phyloP scores from a whole-genome alignment of 2,329 filamentous ascomycete genomes.

The Penicillium sclerotiorum region DNA sequence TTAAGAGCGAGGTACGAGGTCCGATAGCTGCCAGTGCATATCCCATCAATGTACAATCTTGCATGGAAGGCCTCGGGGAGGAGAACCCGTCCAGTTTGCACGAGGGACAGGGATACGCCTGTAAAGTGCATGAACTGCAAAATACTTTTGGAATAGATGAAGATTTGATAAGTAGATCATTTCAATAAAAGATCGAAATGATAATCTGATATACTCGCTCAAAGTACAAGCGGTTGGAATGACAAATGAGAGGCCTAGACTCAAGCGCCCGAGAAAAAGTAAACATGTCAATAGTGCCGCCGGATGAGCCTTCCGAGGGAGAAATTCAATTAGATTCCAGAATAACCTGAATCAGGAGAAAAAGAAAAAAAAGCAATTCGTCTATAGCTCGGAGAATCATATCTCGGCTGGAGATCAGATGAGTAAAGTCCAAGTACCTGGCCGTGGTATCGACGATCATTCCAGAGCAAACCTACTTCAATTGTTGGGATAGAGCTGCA shows the following conservation, averaged over 20 bases:
- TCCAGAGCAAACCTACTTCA: too few species aligned
- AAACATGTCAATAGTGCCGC: constrained; percentile 5
- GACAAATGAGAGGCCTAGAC: constrained; percentile 5
- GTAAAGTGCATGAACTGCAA: too few species aligned
- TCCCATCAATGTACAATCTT: not conserved
- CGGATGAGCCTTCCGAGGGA: not conserved
- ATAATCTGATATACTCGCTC: not conserved
- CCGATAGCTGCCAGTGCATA: not conserved
- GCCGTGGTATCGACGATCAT: too few species aligned
- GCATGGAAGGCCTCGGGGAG: not conserved
- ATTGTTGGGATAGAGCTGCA: too few species aligned
- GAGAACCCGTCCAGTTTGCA: not conserved
- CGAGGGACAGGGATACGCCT: not conserved
- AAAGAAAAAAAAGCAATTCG: not conserved
- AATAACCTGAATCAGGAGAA: too few species aligned
- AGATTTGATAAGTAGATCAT: not conserved
- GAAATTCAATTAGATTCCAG: not conserved
- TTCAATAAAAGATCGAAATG: not conserved
- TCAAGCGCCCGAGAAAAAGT: not conserved
- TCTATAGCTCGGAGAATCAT: too few species aligned
- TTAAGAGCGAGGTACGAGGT: not conserved
- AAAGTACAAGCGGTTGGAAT: not conserved
- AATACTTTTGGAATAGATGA: too few species aligned
- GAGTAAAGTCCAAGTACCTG: too few species aligned
- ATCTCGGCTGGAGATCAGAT: too few species aligned